A percentile compares a stretch with the other conserved stretches of the same genome.
Evolutionary conservation across 768 basidiomycete species (phyloP).

Genomic region (Candolleomyces efflorescens): DNA sequence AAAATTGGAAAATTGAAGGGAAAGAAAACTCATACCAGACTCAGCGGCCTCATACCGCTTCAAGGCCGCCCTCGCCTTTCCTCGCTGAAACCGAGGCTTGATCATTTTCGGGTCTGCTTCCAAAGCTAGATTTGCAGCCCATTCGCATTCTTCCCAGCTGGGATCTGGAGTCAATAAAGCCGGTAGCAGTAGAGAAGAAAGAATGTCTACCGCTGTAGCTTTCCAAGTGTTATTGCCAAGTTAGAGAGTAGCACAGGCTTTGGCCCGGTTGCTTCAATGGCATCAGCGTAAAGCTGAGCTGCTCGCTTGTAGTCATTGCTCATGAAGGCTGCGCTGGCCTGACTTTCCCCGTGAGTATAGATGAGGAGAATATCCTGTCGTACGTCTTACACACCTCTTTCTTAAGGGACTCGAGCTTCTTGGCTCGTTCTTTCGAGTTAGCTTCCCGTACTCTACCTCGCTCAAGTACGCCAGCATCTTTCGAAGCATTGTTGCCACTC

Average conservation of each 20-base stretch:
- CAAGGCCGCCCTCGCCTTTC: constrained; percentile 28
- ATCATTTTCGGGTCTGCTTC: constrained; percentile 26
- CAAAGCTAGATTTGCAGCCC: constrained; percentile 28
- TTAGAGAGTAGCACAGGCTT: constrained; percentile 31
- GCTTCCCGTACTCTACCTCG: neutral
- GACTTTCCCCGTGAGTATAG: no score
- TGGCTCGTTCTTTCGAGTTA: neutral
- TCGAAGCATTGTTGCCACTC: neutral
- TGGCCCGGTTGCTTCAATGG: constrained; percentile 23
- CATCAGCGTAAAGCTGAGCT: constrained; percentile 20
- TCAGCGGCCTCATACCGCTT: constrained; percentile 21
- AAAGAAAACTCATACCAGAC: constrained; percentile 24
- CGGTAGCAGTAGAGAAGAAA: neutral
- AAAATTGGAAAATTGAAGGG: neutral
- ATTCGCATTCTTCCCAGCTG: constrained; percentile 31
- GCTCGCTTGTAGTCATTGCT: constrained; percentile 27
- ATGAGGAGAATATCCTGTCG: neutral
- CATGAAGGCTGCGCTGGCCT: constrained; percentile 31
- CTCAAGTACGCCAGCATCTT: neutral
- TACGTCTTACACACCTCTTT: constrained; percentile 8
- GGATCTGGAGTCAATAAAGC: neutral
- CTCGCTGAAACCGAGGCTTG: constrained; percentile 37
- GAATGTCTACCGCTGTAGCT: constrained; percentile 25
- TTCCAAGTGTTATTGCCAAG: constrained; percentile 30
- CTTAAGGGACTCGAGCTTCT: constrained; percentile 8